Base-by-base conservation (phyloP, 176 grass and related monocot species). In the Hyparrhenia diplandra region DNA sequence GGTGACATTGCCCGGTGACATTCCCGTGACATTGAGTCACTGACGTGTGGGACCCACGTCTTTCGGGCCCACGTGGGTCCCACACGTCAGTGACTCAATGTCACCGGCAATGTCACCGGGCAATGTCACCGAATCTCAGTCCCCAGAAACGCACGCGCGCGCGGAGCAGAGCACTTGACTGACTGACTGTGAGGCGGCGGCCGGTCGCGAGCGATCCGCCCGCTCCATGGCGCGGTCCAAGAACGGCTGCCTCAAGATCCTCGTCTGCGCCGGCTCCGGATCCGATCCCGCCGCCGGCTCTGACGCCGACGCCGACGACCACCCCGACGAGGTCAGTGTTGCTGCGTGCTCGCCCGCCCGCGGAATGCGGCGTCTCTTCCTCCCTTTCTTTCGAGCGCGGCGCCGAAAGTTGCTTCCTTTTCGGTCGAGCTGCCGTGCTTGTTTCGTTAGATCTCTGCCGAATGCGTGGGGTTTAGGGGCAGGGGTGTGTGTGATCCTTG, bases 211-310 rank as follows among this genome's bases (percentile, higher is more conserved):
- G 87, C 37, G 41, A 52, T 37, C 71, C 34, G 43, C 21, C 60
- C 30, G 46, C 58, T 7, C 66, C 11, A 94, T 94, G 91, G 76
- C 88, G 65, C 90, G 71, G 36, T 65, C 85, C 52, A 85, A 85
- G 85, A 94, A 69, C 79, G 83, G 82, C 39, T 94, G 91, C 85
- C 89, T 94, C 75, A 94, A 88, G 85, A 90, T 94, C 91, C 88
- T 94, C 52, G 43, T 39, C 80, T 94, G 92, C 84, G 84, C 83
- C 76, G 86, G 92, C 67, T 67, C 76, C 35, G 77, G 75, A 25
- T 90, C 82, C 69, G 79, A 89, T 60, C 78, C 82, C 37, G 63
- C 80, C 75, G 79, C 47, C 45, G 82, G 75, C 78, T 83, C 83
- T 77, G 87, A 83, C 61, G 82, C 67, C 49, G 89, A 91, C 29